These are phyloP conservation scores for Pyrus bretschneideri DNA, from an alignment of 306 rosid genomes.

Conservation along the genomic window DNA sequence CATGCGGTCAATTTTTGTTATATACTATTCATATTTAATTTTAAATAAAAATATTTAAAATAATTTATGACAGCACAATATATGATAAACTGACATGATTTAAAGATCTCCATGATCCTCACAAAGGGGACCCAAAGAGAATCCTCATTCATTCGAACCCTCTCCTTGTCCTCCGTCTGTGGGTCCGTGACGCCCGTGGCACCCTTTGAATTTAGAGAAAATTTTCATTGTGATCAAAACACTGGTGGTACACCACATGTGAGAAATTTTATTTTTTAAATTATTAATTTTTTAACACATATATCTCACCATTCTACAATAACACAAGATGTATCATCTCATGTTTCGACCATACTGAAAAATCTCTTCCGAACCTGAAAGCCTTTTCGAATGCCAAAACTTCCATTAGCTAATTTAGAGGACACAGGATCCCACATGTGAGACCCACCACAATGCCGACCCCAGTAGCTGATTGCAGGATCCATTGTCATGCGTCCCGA, in stretches of 20 bases:
- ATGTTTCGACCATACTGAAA: no score
- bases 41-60: no score
- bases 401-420: background rate
- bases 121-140: no score
- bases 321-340: no score
- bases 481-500: background rate
- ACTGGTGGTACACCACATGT: fast-evolving
- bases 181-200: background rate
- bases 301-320: fast-evolving
- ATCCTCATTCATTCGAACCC: background rate
- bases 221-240: fast-evolving
- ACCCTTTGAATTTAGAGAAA: no score
- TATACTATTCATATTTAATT: no score
- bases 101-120: fast-evolving
- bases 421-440: background rate
- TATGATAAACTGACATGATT: fast-evolving
- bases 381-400: background rate
- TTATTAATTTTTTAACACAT: no score
- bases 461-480: background rate
- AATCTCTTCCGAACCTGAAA: slow-evolving; percentile 12
- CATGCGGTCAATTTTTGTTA: fast-evolving
- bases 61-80: fast-evolving
- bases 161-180: slow-evolving; percentile 21
- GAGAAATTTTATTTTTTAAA: no score
- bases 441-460: background rate